Evolutionary conservation across 345 rosid species (phyloP), one percentile per base, ranked within the genome.

Genomic region (Populus euphratica): DNA sequence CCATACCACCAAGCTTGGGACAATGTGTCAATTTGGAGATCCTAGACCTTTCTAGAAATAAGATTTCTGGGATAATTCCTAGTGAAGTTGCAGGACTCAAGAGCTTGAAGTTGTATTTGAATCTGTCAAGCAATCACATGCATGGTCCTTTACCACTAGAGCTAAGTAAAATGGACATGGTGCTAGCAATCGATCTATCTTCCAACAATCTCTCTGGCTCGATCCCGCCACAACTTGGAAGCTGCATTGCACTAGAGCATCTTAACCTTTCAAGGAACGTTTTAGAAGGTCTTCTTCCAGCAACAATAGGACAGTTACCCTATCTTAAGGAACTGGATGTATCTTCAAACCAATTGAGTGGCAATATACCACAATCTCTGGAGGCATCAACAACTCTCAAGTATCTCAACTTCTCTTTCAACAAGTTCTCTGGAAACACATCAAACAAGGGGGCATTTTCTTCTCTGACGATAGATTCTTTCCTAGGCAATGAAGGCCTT

Each of bases 81-180:
- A 76, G 78, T 43, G 92, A 86, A 73, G 94, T 93, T 76, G 92
- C 94, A 3, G 87, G 87, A 20, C 75, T 95, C 69, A 81, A 89
- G 66, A 95, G 93, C 89, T 76, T 95, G 87, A 95, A 92, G 84
- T n/a, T 93, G 76, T 92, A 92, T 86, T 73, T 95, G 71, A 95
- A 95, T 75, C 81, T 95, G 89, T 95, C 99, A 7, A 86, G 89
- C 70, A 95, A 95, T 82, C 81, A 85, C 75, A 83, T 95, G 52
- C 83, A 81, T 0, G 99, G 99, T 7, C 74, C 73, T 4, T 81
- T 93, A 29, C 98, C 99, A 21, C 38, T 87, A 67, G 97, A 92
- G 90, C 89, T 92, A 73, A 90, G 94, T 79, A 95, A 92, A 82
- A 95, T 95, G 98, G 97, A 93, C 84, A 95, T 93, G 99, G 97